Base-by-base conservation (phyloP, 352 stramenopile genomes). In the Phytophthora meadii region DNA sequence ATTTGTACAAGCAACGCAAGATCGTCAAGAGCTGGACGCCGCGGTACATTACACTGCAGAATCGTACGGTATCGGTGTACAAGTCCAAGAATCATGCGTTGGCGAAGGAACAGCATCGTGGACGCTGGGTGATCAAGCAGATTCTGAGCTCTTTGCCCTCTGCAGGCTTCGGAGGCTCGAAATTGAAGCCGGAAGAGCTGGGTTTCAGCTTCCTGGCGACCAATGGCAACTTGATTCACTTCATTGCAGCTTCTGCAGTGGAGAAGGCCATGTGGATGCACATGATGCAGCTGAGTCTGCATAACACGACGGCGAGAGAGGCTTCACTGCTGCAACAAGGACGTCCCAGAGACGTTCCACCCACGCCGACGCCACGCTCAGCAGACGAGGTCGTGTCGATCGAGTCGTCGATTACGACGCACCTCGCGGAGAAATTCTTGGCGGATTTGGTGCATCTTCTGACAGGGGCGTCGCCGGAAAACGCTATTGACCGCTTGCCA, bases 1-100 rank as follows among this genome's bases (percentile, higher is more conserved):
- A 96, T 59, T 58, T 96, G 12, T 96, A 94, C 77, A 96, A 96
- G 72, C 88, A 96, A 65, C 84, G 86, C 63, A 93, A 94, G 74
- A 85, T 96, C 60, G 88, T 96, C 52, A 94, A 94, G 78, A 94
- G 84, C 76, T 96, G 88, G 88, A 93, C 82, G 44, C 86, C 84
- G 41, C 84, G 88, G 2, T 96, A 96, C 70, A 91, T 94, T 51
- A 96, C 86, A 65, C 70, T 96, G 34, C 79, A 93, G 70, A 92
- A 93, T 68, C 76, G 82, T 49, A 90, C 83, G 8, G 57, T 94
- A 34, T 88, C 86, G 9, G 83, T 93, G 32, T 96, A 94, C 81
- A 94, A 94, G 76, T 88, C 77, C 68, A 95, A 95, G 71, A 88
- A 88, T 27, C 88, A 96, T 34, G 88, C 88, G 14, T 68, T 96